Percentiles rank a stretch among this genome's conserved stretches.
These are phyloP conservation scores for Pseudevernia furfuracea DNA, from an alignment of 495 filamentous ascomycete species.

Conservation along the genomic window DNA sequence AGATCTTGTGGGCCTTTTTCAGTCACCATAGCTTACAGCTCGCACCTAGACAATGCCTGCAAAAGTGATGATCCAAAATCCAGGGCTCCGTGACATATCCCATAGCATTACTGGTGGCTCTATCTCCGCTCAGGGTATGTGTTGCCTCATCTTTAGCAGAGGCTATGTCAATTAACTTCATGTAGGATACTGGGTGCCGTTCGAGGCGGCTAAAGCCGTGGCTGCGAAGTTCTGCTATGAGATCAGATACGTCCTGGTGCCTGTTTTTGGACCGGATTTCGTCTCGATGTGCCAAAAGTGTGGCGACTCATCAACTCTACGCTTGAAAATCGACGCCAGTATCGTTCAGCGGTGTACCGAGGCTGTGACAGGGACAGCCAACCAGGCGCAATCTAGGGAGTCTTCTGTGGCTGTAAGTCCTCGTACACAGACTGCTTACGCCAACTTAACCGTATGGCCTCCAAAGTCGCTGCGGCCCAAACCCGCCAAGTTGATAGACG, in stretches of 20 bases:
- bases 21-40: neutral
- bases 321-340: slow-evolving; percentile 58
- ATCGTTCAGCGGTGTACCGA: slow-evolving; percentile 51
- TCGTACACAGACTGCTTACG: neutral
- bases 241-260: slow-evolving; percentile 77
- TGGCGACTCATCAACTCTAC: slow-evolving; percentile 48
- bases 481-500: slow-evolving; percentile 15
- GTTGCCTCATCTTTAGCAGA: neutral
- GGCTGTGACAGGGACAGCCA: slow-evolving; percentile 46
- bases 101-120: slow-evolving; percentile 93
- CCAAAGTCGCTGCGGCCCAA: slow-evolving; percentile 21
- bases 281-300: slow-evolving; percentile 59
- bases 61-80: slow-evolving; percentile 70
- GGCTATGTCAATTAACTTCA: slow-evolving; percentile 20
- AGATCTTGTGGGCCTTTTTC: neutral
- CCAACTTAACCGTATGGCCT: neutral
- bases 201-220: slow-evolving; percentile 69
- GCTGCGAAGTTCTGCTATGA: slow-evolving; percentile 80
- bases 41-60: slow-evolving; percentile 65
- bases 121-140: slow-evolving; percentile 77
- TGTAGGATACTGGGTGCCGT: slow-evolving; percentile 96
- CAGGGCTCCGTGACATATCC: slow-evolving; percentile 74
- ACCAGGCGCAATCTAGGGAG: slow-evolving; percentile 30
- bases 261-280: slow-evolving; percentile 80
- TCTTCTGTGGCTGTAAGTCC: slow-evolving; percentile 14